phyloP scores from a whole-genome alignment of 2,329 filamentous ascomycete genomes.

The Gnomoniopsis sp. region DNA sequence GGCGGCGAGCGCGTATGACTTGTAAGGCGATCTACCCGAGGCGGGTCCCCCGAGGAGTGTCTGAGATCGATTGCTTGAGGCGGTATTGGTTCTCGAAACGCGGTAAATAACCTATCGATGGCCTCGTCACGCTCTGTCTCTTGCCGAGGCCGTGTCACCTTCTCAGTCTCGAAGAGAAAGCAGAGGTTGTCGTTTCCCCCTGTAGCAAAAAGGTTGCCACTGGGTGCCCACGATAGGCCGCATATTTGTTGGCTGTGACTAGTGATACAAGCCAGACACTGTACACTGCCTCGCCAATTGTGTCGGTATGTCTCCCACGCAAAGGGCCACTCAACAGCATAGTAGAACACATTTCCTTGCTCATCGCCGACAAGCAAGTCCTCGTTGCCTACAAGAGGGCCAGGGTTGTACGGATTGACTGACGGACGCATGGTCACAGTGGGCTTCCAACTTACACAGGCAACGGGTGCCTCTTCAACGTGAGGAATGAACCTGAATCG shows the following conservation, averaged over 20 bases:
- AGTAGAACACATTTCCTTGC: conserved; percentile 78
- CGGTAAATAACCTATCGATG: conserved; percentile 5
- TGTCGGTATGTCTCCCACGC: conserved; percentile 59
- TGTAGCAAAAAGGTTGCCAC: conserved; percentile 75
- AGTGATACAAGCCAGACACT: conserved; percentile 70
- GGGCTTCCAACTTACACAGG: conserved; percentile 80
- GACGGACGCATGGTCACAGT: conserved; percentile 51
- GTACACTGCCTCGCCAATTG: conserved; percentile 75
- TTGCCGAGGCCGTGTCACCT: conserved; percentile 37
- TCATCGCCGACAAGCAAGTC: conserved; percentile 87
- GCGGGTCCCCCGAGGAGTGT: background rate
- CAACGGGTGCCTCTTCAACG: conserved; percentile 52
- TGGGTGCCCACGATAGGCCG: conserved; percentile 80
- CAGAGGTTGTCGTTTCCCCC: conserved; percentile 93
- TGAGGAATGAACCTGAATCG: conserved; percentile 75
- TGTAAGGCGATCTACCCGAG: background rate
- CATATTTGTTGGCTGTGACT: conserved; percentile 89
- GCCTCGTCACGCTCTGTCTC: background rate
- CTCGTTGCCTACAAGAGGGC: conserved; percentile 62
- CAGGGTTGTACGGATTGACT: conserved; percentile 42
- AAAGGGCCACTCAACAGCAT: conserved; percentile 80
- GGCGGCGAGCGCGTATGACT: background rate
- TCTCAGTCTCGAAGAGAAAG: conserved; percentile 70
- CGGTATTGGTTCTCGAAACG: conserved; percentile 16
- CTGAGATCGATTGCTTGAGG: conserved; percentile 5